Evolutionary conservation across 192 early-diverging fungal genomes (phyloP).

Genomic region (Entomortierella parvispora): DNA sequence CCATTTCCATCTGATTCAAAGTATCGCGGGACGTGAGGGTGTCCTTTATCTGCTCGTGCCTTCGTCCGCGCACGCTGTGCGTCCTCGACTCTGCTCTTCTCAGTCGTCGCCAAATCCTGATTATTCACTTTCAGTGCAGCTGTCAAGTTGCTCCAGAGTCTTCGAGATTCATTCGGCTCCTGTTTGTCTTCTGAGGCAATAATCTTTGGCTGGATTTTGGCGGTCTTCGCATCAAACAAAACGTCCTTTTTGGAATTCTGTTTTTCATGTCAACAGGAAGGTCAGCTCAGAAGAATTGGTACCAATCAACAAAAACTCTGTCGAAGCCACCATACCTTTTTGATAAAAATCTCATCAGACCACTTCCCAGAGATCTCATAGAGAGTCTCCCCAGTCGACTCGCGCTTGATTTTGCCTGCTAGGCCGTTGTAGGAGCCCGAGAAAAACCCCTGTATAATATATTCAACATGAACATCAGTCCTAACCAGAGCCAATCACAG

Average conservation of each 20-base stretch:
- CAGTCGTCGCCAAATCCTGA: constrained; percentile 72
- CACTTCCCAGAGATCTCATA: constrained; percentile 92
- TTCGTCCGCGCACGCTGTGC: constrained; percentile 70
- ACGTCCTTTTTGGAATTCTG: constrained; percentile 61
- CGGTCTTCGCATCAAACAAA: constrained; percentile 79
- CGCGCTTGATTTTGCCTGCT: constrained; percentile 83
- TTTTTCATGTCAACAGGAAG: too few species aligned
- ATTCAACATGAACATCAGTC: background rate
- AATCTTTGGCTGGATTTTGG: constrained; percentile 74
- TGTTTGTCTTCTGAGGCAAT: constrained; percentile 75
- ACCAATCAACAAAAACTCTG: too few species aligned
- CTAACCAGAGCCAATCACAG: too few species aligned
- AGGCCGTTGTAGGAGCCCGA: constrained; percentile 81
- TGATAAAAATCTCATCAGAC: constrained; percentile 77
- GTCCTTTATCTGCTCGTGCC: constrained; percentile 61
- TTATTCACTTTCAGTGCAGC: constrained; percentile 70
- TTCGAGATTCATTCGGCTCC: constrained; percentile 85
- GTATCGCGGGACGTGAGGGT: constrained; percentile 71
- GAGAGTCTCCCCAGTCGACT: constrained; percentile 77
- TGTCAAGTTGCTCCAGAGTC: constrained; percentile 82
- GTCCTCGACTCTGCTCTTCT: constrained; percentile 81
- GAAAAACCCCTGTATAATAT: constrained; percentile 76
- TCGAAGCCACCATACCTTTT: constrained; percentile 54
- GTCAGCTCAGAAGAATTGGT: too few species aligned
- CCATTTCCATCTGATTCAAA: constrained; percentile 56